Percentiles rank a stretch among this genome's conserved stretches.
Evolutionary conservation across 73 alveolate genomes (phyloP).

Genomic region (Diophrys sp.): DNA sequence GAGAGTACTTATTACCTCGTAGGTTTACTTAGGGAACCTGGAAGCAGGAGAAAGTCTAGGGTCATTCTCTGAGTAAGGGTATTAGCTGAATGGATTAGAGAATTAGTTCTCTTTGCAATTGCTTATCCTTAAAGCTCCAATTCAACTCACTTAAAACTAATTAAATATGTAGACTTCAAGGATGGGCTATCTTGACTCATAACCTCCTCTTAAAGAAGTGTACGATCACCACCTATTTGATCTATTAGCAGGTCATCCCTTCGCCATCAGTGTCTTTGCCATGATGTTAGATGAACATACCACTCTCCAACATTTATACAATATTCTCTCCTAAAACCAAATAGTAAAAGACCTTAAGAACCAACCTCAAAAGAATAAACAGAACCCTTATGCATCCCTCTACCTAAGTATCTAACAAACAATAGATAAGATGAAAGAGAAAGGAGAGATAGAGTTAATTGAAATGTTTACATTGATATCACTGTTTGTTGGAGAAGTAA

Average conservation of each 20-base stretch:
- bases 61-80: neutral
- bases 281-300: neutral
- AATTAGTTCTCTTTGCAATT: neutral
- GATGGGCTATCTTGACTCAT: neutral
- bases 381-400: neutral
- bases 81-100: neutral
- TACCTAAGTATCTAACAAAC: neutral
- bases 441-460: neutral
- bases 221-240: neutral
- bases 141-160: neutral
- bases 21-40: too few species aligned
- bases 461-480: neutral
- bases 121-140: neutral
- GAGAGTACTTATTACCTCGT: too few species aligned
- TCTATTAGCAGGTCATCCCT: neutral
- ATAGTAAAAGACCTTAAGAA: neutral
- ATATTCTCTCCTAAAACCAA: neutral
- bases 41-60: too few species aligned
- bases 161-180: too few species aligned
- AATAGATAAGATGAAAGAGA: neutral
- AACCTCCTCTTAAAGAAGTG: neutral
- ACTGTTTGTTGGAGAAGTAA: neutral
- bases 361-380: neutral
- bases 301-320: neutral
- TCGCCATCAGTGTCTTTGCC: neutral